phyloP scores from a whole-genome alignment of 2,329 filamentous ascomycete genomes.

The Fusarium protoensiforme region DNA sequence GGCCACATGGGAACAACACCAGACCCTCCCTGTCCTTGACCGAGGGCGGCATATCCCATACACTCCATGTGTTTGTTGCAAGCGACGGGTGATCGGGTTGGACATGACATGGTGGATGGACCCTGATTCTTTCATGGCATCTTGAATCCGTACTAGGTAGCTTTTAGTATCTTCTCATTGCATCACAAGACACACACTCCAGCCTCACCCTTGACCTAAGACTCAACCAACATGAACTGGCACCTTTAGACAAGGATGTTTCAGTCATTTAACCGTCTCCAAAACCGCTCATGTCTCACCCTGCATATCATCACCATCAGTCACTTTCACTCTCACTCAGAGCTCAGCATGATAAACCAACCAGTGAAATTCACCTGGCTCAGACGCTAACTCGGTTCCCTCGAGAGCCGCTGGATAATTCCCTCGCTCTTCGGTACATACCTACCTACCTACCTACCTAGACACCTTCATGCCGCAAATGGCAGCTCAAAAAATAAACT shows the following conservation, averaged over 20 bases:
- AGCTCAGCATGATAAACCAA: background rate
- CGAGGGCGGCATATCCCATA: background rate
- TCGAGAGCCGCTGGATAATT: background rate
- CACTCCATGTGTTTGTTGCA: background rate
- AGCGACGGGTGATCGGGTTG: slow-evolving; percentile 5
- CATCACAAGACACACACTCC: slow-evolving; percentile 2
- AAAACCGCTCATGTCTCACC: background rate
- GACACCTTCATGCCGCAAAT: slow-evolving; percentile 5
- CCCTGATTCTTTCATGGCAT: slow-evolving; percentile 17
- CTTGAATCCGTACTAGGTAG: background rate
- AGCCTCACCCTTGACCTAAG: background rate
- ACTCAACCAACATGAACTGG: background rate
- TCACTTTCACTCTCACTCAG: background rate
- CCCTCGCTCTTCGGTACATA: background rate
- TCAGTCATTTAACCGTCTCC: background rate
- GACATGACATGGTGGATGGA: slow-evolving; percentile 32
- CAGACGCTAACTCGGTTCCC: slow-evolving; percentile 5
- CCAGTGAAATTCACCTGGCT: background rate
- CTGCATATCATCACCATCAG: background rate
- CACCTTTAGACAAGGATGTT: background rate
- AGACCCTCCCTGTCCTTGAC: slow-evolving; percentile 35
- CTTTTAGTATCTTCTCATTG: background rate
- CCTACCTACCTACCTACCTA: background rate
- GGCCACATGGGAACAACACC: slow-evolving; percentile 33
- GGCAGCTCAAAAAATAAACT: background rate